A percentile compares a stretch with the other conserved stretches of the same genome.
Conservation (phyloP, 116 monocot genomes). For the Trichopus zeylanicus region DNA sequence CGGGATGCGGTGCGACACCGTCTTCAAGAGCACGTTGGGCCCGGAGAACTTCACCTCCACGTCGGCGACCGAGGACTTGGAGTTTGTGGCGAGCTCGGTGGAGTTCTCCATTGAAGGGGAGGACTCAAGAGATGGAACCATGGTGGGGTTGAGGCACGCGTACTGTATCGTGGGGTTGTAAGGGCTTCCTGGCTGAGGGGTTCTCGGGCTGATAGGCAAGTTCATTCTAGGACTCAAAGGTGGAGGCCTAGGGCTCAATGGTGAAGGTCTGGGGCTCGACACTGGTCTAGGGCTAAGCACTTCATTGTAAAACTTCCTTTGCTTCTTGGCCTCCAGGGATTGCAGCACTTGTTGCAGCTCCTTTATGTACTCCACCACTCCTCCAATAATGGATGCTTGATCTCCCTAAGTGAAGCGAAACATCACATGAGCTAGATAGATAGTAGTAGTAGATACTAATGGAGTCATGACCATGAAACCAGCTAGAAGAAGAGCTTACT, state of each 20-base stretch:
- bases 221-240: slow-evolving; percentile 30
- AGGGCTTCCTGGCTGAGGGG: slow-evolving; percentile 72
- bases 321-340: slow-evolving; percentile 77
- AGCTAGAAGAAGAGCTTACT: slow-evolving; percentile 46
- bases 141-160: slow-evolving; percentile 11
- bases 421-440: no score
- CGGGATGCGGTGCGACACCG: slow-evolving; percentile 60
- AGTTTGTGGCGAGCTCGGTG: slow-evolving; percentile 32
- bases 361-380: slow-evolving; percentile 91
- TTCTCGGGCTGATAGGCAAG: slow-evolving; percentile 54
- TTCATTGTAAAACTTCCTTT: slow-evolving; percentile 69
- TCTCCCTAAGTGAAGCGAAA: no score
- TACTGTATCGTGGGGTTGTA: slow-evolving; percentile 36
- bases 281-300: slow-evolving; percentile 54
- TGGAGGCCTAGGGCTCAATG: slow-evolving; percentile 20
- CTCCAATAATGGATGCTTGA: slow-evolving; percentile 94
- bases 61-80: slow-evolving; percentile 42
- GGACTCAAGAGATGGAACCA: slow-evolving; percentile 23
- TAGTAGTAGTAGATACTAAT: no score
- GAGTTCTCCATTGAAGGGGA: slow-evolving; percentile 13
- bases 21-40: slow-evolving; percentile 71
- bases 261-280: slow-evolving; percentile 34
- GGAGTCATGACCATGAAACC: no score
- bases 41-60: slow-evolving; percentile 87
- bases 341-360: slow-evolving; percentile 85